A percentile compares a stretch with the other conserved stretches of the same genome.
These are phyloP conservation scores for Raphanus hybrid DNA, from an alignment of 441 rosid genomes.

Conservation along the genomic window DNA sequence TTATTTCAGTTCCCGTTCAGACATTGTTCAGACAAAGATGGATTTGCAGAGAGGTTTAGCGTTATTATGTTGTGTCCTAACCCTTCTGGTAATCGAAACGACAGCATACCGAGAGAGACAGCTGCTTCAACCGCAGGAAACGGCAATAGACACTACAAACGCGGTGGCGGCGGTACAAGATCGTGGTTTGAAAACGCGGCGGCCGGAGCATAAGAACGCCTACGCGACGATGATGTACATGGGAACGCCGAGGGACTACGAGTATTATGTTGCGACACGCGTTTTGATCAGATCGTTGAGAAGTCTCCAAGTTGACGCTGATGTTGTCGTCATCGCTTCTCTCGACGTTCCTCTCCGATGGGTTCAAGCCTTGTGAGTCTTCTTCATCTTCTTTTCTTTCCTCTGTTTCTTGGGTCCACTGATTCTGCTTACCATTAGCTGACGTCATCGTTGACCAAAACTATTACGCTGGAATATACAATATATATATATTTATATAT, in stretches of 20 bases:
- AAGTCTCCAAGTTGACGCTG: conserved; percentile 70
- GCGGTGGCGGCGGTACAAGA: conserved; percentile 5
- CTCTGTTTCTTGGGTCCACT: not conserved
- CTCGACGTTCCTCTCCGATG: conserved; percentile 87
- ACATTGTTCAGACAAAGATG: conserved; percentile 33
- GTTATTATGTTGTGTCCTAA: conserved; percentile 20
- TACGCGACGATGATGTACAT: conserved; percentile 99
- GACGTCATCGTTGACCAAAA: conserved; percentile 20
- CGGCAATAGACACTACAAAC: conserved; percentile 15
- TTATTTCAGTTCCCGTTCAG: not conserved
- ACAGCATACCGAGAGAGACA: conserved; percentile 41
- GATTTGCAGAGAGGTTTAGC: conserved; percentile 16
- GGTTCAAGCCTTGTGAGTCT: conserved; percentile 81
- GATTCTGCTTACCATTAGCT: not conserved
- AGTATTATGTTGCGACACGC: conserved; percentile 90
- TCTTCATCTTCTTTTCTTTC: conserved; percentile 34
- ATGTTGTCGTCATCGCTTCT: conserved; percentile 94
- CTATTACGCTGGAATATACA: not conserved
- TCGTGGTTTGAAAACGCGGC: conserved; percentile 35
- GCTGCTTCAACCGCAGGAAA: conserved; percentile 24
- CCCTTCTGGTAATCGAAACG: conserved; percentile 21
- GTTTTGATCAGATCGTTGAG: conserved; percentile 84
- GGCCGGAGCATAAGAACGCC: conserved; percentile 65
- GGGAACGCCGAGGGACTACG: conserved; percentile 85
- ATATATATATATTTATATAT: no score